Conservation (phyloP, 176 grass and related monocot genomes). For the Bolboschoenus planiculmis region DNA sequence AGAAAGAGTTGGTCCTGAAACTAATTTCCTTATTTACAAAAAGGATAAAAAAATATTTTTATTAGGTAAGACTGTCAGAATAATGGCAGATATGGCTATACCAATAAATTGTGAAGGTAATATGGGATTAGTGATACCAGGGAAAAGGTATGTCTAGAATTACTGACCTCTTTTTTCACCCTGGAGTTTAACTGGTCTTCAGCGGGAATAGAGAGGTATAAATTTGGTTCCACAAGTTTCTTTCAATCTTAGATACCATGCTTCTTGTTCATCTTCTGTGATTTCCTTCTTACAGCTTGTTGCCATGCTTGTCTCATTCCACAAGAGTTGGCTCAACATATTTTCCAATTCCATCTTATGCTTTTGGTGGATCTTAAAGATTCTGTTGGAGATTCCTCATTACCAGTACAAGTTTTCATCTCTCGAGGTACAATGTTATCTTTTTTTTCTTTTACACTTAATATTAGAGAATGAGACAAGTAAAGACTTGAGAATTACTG, state of each 20-base stretch:
- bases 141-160: neutral
- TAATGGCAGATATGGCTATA: neutral
- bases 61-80: neutral
- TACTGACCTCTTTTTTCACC: neutral
- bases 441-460: neutral
- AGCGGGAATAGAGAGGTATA: neutral
- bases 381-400: slow-evolving; percentile 71
- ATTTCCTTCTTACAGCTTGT: slow-evolving; percentile 39
- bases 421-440: slow-evolving; percentile 42
- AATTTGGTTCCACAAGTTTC: neutral
- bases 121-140: neutral
- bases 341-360: slow-evolving; percentile 61
- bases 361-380: slow-evolving; percentile 76
- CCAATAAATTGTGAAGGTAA: neutral
- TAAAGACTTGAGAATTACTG: neutral
- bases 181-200: neutral
- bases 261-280: neutral
- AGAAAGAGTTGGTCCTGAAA: neutral
- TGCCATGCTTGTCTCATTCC: slow-evolving; percentile 29
- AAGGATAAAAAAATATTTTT: neutral
- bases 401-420: slow-evolving; percentile 51
- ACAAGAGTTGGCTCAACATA: slow-evolving; percentile 46
- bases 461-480: neutral
- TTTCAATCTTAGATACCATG: neutral
- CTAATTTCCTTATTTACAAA: neutral